A percentile compares a stretch with the other conserved stretches of the same genome.
Evolutionary conservation across 2,329 filamentous ascomycete genomes (phyloP).

Genomic region (Venturia nashicola): DNA sequence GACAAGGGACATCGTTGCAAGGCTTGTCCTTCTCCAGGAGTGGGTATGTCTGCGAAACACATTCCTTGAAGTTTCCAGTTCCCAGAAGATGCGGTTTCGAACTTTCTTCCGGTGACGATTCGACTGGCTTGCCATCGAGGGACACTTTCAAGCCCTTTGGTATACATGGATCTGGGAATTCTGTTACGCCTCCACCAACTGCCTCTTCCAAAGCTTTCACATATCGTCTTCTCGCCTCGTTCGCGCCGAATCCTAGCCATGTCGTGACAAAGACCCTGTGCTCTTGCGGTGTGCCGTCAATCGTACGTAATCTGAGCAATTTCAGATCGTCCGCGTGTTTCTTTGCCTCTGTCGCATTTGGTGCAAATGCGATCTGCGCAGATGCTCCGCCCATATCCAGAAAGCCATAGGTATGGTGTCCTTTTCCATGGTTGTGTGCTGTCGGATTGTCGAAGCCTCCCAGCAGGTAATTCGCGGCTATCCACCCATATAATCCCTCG

Average conservation of each 20-base stretch:
- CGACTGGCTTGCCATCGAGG: slow-evolving; percentile 52
- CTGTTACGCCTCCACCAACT: slow-evolving; percentile 46
- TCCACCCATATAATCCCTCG: slow-evolving; percentile 93
- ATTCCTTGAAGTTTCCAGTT: slow-evolving; percentile 79
- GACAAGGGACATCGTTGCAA: slow-evolving; percentile 71
- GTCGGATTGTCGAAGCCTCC: slow-evolving; percentile 75
- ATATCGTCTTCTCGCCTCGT: slow-evolving; percentile 78
- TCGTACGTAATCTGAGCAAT: slow-evolving; percentile 67
- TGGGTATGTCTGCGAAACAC: slow-evolving; percentile 68
- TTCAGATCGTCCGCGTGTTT: slow-evolving; percentile 87
- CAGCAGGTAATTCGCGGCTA: slow-evolving; percentile 89
- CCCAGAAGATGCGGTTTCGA: slow-evolving; percentile 53
- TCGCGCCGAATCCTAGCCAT: slow-evolving; percentile 95
- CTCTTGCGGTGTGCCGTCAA: slow-evolving; percentile 67
- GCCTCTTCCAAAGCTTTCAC: slow-evolving; percentile 62
- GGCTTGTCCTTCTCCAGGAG: slow-evolving; percentile 80
- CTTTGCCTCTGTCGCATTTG: slow-evolving; percentile 78
- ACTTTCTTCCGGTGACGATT: slow-evolving; percentile 27
- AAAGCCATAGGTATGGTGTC: slow-evolving; percentile 91
- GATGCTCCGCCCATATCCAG: slow-evolving; percentile 97
- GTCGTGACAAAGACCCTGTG: slow-evolving; percentile 90
- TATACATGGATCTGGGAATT: slow-evolving; percentile 84
- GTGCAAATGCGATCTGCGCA: slow-evolving; percentile 94
- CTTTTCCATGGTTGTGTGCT: slow-evolving; percentile 68
- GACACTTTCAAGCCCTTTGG: slow-evolving; percentile 65